Base-by-base conservation (phyloP, 768 basidiomycete species). In the Podaxis sp. region DNA sequence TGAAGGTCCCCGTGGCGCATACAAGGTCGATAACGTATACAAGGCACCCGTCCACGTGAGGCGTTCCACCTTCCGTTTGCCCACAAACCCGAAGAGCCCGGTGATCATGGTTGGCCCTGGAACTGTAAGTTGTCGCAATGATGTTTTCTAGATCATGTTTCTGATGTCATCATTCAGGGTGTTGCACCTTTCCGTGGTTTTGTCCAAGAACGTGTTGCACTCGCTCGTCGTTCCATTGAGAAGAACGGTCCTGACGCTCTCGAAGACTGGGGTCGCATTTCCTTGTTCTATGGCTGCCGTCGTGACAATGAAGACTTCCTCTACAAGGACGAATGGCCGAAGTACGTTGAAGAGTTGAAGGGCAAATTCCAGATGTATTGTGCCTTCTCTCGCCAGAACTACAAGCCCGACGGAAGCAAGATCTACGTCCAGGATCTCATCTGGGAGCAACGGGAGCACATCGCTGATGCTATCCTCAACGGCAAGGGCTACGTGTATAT, bases 121-220 rank as follows among this genome's bases (percentile, higher is more conserved):
- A 58, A 99, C 96, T 62, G 95, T 96, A 73, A 78, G 93, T 85
- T 15, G 11, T 11, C 46, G 41, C 51, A 36, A 13, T 20, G 26
- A 51, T 55, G 33, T 41, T 24, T 26, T 61, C n/a, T 48, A 11
- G 62, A 20, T 56, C 36, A 17, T 50, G 24, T 64, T 51, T 50
- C 65, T 67, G 67, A 51, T 44, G 53, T 22, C 48, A 44, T 65
- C 49, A 17, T 51, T 46, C 63, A 96, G 95, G 97, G 97, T 80
- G 95, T 99, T 60, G 97, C 97, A 51, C 97, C 97, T 8, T 99
- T 99, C 93, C 92, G 97, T 65, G 97, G 96, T 2, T 99, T 99
- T 76, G 85, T 99, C 8, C 97, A 99, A 77, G 97, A 99, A 74
- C 93, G 97, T 67, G 90, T 99, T 48, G 95, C 95, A 10, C 88